These are phyloP conservation scores for Brassica incana DNA, from an alignment of 345 rosid species.

Conservation along the genomic window DNA sequence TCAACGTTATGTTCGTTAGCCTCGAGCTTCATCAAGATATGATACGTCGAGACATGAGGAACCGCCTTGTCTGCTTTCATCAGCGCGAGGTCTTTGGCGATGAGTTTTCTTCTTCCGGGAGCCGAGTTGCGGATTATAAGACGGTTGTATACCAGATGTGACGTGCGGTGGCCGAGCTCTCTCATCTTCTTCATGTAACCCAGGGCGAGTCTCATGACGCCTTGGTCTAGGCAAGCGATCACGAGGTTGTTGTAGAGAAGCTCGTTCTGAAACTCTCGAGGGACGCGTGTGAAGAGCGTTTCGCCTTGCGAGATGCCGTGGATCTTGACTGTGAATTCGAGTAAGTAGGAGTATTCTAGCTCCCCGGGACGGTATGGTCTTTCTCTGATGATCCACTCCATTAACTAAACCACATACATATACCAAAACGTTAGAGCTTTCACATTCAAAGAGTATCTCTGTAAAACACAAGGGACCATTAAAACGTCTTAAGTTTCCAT, in stretches of 20 bases:
- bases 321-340: constrained; percentile 76
- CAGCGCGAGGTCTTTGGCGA: constrained; percentile 69
- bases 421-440: constrained; percentile 4
- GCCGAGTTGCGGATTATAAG: constrained; percentile 78
- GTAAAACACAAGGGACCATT: neutral
- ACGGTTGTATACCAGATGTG: constrained; percentile 76
- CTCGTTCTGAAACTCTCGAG: constrained; percentile 80
- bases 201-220: constrained; percentile 66
- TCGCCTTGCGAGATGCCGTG: constrained; percentile 79
- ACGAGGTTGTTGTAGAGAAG: constrained; percentile 86
- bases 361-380: constrained; percentile 81
- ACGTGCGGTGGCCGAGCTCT: constrained; percentile 68
- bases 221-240: constrained; percentile 80
- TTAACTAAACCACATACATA: constrained; percentile 50
- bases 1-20: constrained; percentile 79
- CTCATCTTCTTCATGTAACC: constrained; percentile 95
- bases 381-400: constrained; percentile 96
- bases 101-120: constrained; percentile 58
- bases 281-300: constrained; percentile 66
- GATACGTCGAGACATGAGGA: constrained; percentile 81
- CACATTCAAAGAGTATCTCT: neutral
- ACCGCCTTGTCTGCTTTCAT: constrained; percentile 87
- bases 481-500: neutral
- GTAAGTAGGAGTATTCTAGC: constrained; percentile 76
- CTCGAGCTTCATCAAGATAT: constrained; percentile 89